A percentile compares a stretch with the other conserved stretches of the same genome.
Evolutionary conservation across 495 filamentous ascomycete species (phyloP).

Genomic region (Daldinia vernicosa): DNA sequence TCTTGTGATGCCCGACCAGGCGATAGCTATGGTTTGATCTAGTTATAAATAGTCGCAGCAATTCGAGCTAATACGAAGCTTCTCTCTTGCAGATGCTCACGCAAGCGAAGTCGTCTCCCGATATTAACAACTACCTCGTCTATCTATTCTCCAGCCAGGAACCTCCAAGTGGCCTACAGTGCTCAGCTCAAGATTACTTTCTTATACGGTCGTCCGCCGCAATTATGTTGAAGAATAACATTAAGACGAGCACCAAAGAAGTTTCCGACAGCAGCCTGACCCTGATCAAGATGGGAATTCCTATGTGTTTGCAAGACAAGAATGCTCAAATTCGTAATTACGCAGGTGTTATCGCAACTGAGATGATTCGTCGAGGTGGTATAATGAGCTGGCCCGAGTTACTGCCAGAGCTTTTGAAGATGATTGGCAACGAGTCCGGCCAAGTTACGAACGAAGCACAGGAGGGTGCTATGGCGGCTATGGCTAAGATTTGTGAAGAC

Average conservation of each 20-base stretch:
- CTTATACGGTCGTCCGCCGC: conserved; percentile 85
- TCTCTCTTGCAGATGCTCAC: conserved; percentile 78
- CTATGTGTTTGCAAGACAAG: conserved; percentile 81
- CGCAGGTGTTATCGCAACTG: conserved; percentile 95
- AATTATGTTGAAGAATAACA: conserved; percentile 94
- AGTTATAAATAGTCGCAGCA: conserved; percentile 4
- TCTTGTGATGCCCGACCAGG: not conserved
- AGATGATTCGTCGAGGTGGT: conserved; percentile 84
- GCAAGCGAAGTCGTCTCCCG: conserved; percentile 87
- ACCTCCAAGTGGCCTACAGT: conserved; percentile 64
- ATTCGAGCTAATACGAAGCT: conserved; percentile 40
- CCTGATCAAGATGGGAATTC: conserved; percentile 80
- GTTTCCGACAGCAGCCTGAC: conserved; percentile 74
- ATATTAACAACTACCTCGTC: conserved; percentile 96
- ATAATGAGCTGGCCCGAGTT: conserved; percentile 92
- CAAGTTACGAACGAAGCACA: conserved; percentile 74
- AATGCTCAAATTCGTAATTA: conserved; percentile 84
- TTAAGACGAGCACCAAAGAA: conserved; percentile 72
- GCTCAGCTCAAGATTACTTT: conserved; percentile 68
- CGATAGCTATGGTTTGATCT: not conserved
- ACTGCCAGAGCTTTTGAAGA: conserved; percentile 77
- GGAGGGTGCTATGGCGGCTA: conserved; percentile 91
- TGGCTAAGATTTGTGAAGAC: conserved; percentile 96
- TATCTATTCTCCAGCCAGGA: conserved; percentile 83
- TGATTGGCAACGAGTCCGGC: conserved; percentile 77